phyloP scores from a whole-genome alignment of 257 asterid genomes.

The Penstemon eatonii region DNA sequence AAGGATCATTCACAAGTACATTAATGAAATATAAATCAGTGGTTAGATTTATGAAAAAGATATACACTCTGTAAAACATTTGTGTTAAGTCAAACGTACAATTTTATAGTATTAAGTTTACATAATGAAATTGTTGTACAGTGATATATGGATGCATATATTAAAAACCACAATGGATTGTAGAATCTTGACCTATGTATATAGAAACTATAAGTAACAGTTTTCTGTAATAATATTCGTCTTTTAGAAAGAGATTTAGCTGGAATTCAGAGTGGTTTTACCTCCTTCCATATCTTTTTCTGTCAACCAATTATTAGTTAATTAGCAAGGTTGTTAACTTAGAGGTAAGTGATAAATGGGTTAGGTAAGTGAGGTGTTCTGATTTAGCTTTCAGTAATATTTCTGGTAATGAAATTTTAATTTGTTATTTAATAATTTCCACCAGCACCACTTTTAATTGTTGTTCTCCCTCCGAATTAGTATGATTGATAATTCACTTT shows the following conservation, averaged over 20 bases:
- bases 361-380: slow-evolving; percentile 2
- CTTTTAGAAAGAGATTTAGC: neutral
- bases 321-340: neutral
- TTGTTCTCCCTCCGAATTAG: too few relatives aligned
- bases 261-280: neutral
- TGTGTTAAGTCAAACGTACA: neutral
- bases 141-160: slow-evolving; percentile 4
- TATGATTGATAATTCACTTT: slow-evolving; percentile 2
- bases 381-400: neutral
- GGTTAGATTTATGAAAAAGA: neutral
- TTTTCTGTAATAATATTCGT: neutral
- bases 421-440: too few relatives aligned
- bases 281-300: neutral
- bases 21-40: neutral
- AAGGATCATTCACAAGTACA: neutral
- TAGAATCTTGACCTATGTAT: neutral
- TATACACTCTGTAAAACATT: neutral
- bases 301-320: neutral
- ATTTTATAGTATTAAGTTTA: neutral
- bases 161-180: neutral
- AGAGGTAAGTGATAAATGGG: slow-evolving; percentile 1
- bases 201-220: neutral
- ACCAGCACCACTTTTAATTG: too few relatives aligned
- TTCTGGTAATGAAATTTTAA: too few relatives aligned
- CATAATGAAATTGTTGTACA: neutral